phyloP scores from a whole-genome alignment of 208 protist species.

The Trypanosoma rangeli region DNA sequence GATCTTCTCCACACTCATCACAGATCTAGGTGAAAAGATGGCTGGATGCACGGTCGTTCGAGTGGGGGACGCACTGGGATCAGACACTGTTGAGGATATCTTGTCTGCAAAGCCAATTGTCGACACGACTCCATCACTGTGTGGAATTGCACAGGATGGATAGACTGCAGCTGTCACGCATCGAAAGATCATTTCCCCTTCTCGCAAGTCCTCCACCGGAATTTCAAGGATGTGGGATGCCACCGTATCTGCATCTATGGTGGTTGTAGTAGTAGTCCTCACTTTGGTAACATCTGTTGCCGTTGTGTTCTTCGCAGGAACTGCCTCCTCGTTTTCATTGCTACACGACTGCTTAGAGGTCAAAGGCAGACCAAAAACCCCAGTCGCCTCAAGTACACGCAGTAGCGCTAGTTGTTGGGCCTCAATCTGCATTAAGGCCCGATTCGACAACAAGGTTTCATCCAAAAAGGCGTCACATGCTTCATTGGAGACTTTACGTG shows the following conservation, averaged over 20 bases:
- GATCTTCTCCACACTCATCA: constrained; percentile 22
- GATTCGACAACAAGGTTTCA: constrained; percentile 49
- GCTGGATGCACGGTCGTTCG: constrained; percentile 29
- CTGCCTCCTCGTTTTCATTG: background rate
- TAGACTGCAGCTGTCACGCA: constrained; percentile 74
- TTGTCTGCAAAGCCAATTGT: constrained; percentile 20
- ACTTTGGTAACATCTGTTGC: background rate
- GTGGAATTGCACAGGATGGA: constrained; percentile 56
- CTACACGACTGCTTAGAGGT: background rate
- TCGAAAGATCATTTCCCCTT: constrained; percentile 35
- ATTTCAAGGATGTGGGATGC: constrained; percentile 32
- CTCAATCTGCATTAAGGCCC: constrained; percentile 39
- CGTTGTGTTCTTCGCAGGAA: background rate
- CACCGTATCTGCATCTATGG: constrained; percentile 4
- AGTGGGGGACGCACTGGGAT: background rate
- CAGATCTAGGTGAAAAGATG: constrained; percentile 33
- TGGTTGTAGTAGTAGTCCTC: background rate
- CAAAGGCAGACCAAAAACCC: constrained; percentile 6
- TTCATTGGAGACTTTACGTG: constrained; percentile 23
- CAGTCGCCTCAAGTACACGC: constrained; percentile 19
- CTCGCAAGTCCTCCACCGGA: constrained; percentile 38
- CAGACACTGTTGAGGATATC: constrained; percentile 2
- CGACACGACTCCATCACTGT: constrained; percentile 31
- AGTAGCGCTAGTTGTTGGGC: constrained; percentile 19
- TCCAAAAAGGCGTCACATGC: constrained; percentile 43